phyloP scores from a whole-genome alignment of 495 filamentous ascomycete genomes.

The Immersiella caudata region DNA sequence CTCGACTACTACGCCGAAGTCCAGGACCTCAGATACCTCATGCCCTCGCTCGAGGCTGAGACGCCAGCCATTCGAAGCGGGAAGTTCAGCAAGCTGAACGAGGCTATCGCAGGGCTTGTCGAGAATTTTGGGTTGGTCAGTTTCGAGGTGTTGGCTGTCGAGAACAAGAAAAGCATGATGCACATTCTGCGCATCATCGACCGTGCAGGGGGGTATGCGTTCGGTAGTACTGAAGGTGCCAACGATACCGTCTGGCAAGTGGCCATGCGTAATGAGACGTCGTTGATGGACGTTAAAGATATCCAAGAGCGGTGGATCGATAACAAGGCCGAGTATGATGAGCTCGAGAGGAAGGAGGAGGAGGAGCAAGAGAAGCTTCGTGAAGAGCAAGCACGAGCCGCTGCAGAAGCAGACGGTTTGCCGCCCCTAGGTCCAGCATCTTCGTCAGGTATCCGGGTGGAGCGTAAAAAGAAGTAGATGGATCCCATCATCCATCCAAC shows the following conservation, averaged over 20 bases:
- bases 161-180: slow-evolving; percentile 97
- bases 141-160: slow-evolving; percentile 92
- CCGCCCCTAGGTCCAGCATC: slow-evolving; percentile 8
- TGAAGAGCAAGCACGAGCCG: slow-evolving; percentile 32
- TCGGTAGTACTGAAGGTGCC: slow-evolving; percentile 85
- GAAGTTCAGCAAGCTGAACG: slow-evolving; percentile 82
- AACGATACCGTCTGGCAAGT: slow-evolving; percentile 95
- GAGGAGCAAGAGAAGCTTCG: slow-evolving; percentile 57
- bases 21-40: slow-evolving; percentile 84
- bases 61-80: slow-evolving; percentile 56
- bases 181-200: slow-evolving; percentile 83
- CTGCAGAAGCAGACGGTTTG: slow-evolving; percentile 37
- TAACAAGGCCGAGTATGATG: slow-evolving; percentile 84
- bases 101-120: slow-evolving; percentile 82
- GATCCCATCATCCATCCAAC: slow-evolving; percentile 26
- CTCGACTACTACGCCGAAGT: slow-evolving; percentile 97
- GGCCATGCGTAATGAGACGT: slow-evolving; percentile 83
- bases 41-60: slow-evolving; percentile 72
- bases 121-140: slow-evolving; percentile 85
- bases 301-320: slow-evolving; percentile 96
- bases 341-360: slow-evolving; percentile 69
- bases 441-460: slow-evolving; percentile 32
- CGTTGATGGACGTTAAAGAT: slow-evolving; percentile 78
- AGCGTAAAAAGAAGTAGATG: slow-evolving; percentile 35
- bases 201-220: slow-evolving; percentile 88